These are phyloP conservation scores for Annulohypoxylon moriforme DNA, from an alignment of 495 filamentous ascomycete species.

Conservation along the genomic window DNA sequence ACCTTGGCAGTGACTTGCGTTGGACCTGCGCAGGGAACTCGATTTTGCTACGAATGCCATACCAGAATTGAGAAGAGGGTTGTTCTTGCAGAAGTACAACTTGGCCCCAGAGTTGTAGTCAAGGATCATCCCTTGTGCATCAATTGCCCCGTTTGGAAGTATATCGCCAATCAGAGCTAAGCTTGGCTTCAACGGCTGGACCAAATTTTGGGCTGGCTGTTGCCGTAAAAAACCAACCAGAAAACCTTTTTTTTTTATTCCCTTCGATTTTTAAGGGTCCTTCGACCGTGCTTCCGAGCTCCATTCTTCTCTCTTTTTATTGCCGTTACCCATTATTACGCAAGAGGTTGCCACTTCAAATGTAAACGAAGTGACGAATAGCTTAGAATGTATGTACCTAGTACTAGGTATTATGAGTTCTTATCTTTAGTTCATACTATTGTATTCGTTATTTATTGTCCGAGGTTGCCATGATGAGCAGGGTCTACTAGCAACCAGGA, in stretches of 20 bases:
- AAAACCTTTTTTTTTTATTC: slow-evolving; percentile 24
- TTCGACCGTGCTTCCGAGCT: slow-evolving; percentile 30
- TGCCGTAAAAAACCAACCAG: slow-evolving; percentile 24
- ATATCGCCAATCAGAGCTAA: slow-evolving; percentile 26
- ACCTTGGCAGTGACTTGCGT: slow-evolving; percentile 37
- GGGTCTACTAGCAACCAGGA: neutral
- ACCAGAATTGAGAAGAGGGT: slow-evolving; percentile 34
- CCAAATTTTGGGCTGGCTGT: slow-evolving; percentile 34
- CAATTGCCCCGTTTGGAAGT: slow-evolving; percentile 41
- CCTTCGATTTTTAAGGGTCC: slow-evolving; percentile 29
- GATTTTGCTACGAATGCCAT: slow-evolving; percentile 39
- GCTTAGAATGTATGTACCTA: neutral
- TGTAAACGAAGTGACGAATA: slow-evolving; percentile 5
- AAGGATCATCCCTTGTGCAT: slow-evolving; percentile 39
- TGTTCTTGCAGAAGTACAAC: slow-evolving; percentile 29
- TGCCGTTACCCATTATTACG: slow-evolving; percentile 37
- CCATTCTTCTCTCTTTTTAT: slow-evolving; percentile 6
- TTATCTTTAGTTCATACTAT: neutral
- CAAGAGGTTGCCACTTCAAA: slow-evolving; percentile 31
- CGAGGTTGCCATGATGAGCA: slow-evolving; percentile 15
- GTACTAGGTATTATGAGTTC: neutral
- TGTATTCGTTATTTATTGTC: slow-evolving; percentile 21
- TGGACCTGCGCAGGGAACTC: slow-evolving; percentile 28
- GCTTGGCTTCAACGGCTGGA: slow-evolving; percentile 22
- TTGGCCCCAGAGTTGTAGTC: slow-evolving; percentile 28